Evolutionary conservation across 2,329 filamentous ascomycete genomes (phyloP).

Genomic region (Aspergillus pseudotamarii): DNA sequence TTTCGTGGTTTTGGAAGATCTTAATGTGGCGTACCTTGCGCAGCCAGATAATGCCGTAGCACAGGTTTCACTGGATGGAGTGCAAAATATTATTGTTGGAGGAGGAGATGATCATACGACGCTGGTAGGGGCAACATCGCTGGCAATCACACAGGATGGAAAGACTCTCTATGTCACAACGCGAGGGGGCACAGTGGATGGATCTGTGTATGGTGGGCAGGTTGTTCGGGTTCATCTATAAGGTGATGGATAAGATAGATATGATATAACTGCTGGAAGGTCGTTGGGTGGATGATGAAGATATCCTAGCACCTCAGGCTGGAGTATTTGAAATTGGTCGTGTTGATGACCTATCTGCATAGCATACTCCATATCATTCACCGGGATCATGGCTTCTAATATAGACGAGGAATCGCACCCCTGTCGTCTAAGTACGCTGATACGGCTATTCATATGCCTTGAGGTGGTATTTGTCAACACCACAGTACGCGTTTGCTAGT

Average conservation of each 20-base stretch:
- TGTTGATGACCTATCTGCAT: too few species aligned
- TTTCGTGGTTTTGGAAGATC: conserved; percentile 16
- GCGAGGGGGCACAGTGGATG: neutral
- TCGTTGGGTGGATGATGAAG: too few species aligned
- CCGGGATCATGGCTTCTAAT: too few species aligned
- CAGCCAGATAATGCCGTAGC: conserved; percentile 12
- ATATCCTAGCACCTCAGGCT: too few species aligned
- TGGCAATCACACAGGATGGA: conserved; percentile 3
- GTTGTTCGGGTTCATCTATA: neutral
- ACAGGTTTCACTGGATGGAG: conserved; percentile 11
- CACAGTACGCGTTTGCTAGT: too few species aligned
- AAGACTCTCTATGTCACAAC: conserved; percentile 12
- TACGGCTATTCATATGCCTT: too few species aligned
- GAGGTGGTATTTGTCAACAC: too few species aligned
- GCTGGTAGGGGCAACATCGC: conserved; percentile 11
- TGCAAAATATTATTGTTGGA: conserved; percentile 10
- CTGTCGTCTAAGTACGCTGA: too few species aligned
- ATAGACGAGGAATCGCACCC: too few species aligned
- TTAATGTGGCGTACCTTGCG: conserved; percentile 17
- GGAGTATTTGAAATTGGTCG: too few species aligned
- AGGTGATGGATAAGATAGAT: neutral
- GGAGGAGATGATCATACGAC: conserved; percentile 3
- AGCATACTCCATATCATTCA: too few species aligned
- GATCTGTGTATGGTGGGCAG: conserved; percentile 11
- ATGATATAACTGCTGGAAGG: too few species aligned